Base-by-base conservation (phyloP, 768 basidiomycete species). In the Mrakia blollopis region DNA sequence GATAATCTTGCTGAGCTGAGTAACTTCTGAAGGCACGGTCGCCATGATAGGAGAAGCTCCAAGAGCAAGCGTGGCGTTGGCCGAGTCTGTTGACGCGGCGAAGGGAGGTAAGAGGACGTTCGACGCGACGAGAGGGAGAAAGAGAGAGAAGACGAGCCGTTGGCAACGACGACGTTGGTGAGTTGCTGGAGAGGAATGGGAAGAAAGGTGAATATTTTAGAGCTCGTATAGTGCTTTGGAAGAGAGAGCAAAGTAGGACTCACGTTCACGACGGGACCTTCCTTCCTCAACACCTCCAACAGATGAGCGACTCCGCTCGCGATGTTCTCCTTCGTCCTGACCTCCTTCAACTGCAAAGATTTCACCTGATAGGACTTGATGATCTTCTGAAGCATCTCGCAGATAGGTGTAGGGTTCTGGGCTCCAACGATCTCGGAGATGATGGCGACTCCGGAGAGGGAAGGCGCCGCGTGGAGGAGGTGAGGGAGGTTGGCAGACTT, bases 41-140 rank as follows among this genome's bases (percentile, higher is more conserved):
- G 94, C 92, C 95, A 98, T 98, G 81, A 98, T 94, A 0, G 95
- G 95, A 77, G 92, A 94, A 21, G 89, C 93, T 25, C 92, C 91
- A 6, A 97, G 81, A 0, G 93, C 92, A 9, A 98, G 87, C 2
- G 94, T 96, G 1, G 91, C 87, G 81, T 96, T 97, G 30, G 94
- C 93, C 7, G 91, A 92, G 84, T 95, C 94, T 73, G 54, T 0
- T 10, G 68, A 16, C 23, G 28, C 14, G 23, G 10, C 8, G 39
- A 25, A 30, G 30, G 68, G 37, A 25, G 41, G 6, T 32, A 11
- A 11, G 25, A 41, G 32, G n/a, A 32, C 10, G 3, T 39, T 41
- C 41, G 25, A 37, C 13, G 61, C 35, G 62, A 60, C 28, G 57
- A 8, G 57, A 60, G 6, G 41, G 23, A 37, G 39, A 21, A 25